phyloP scores from a whole-genome alignment of 306 rosid genomes.

The Myrica gale region DNA sequence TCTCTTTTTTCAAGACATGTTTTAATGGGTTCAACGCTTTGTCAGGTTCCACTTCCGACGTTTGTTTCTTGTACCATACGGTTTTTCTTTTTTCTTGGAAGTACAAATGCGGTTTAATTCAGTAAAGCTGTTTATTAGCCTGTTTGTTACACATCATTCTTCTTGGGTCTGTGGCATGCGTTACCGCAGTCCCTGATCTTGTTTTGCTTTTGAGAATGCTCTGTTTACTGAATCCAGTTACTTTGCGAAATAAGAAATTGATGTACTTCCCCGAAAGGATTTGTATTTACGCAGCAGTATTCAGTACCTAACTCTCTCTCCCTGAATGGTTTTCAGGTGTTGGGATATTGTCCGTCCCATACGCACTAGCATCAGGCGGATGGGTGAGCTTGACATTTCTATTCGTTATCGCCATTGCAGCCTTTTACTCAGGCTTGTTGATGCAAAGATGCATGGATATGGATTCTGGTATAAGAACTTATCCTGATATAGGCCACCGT shows the following conservation, averaged over 20 bases:
- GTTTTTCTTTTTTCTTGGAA: too few species aligned
- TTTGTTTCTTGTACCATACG: not conserved
- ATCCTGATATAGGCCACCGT: constrained; percentile 68
- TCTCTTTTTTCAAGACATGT: constrained; percentile 41
- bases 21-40: constrained; percentile 46
- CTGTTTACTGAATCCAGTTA: too few species aligned
- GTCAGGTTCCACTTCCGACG: constrained; percentile 26
- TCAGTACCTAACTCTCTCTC: not conserved
- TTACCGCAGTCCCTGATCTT: too few species aligned
- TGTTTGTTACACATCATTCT: not conserved
- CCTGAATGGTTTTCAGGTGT: constrained; percentile 50
- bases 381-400: constrained; percentile 70
- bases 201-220: too few species aligned
- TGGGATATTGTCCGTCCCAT: constrained; percentile 78
- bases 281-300: not conserved
- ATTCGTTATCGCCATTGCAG: constrained; percentile 38
- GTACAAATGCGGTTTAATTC: not conserved
- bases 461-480: constrained; percentile 50
- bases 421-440: constrained; percentile 63
- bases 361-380: constrained; percentile 81
- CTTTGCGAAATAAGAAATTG: not conserved
- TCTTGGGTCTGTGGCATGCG: not conserved
- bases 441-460: constrained; percentile 74
- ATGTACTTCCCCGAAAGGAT: not conserved
- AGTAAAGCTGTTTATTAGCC: not conserved